Evolutionary conservation across 2,329 filamentous ascomycete genomes (phyloP).

Genomic region (Paramyrothecium roridum): DNA sequence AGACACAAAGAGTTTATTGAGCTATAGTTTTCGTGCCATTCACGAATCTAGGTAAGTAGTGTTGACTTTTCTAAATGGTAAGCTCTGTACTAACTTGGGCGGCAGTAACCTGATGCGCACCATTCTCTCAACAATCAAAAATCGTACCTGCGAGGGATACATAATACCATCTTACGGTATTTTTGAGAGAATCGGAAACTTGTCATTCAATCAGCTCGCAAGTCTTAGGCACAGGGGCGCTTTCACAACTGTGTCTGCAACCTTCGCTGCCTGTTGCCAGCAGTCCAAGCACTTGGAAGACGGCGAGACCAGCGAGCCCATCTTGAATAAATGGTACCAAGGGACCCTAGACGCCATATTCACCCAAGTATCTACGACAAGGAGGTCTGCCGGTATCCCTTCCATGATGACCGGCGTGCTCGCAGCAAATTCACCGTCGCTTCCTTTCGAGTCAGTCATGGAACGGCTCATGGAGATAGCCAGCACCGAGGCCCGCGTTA

Average conservation of each 20-base stretch:
- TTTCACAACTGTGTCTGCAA: conserved; percentile 88
- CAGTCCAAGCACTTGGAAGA: conserved; percentile 47
- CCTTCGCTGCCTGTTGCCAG: conserved; percentile 78
- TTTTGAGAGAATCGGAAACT: conserved; percentile 64
- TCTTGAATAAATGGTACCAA: conserved; percentile 70
- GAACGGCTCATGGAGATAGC: conserved; percentile 59
- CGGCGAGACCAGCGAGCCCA: conserved; percentile 27
- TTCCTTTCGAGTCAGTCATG: conserved; percentile 65
- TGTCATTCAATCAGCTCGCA: conserved; percentile 80
- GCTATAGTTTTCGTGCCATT: conserved; percentile 92
- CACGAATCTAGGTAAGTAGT: conserved; percentile 78
- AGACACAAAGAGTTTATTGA: conserved; percentile 84
- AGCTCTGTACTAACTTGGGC: conserved; percentile 4
- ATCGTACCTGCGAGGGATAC: conserved; percentile 36
- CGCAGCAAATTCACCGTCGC: conserved; percentile 56
- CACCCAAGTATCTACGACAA: conserved; percentile 75
- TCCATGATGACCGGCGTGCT: conserved; percentile 81
- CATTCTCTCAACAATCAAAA: conserved; percentile 53
- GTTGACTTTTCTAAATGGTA: not conserved
- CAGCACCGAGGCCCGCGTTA: conserved; percentile 45
- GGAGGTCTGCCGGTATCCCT: conserved; percentile 88
- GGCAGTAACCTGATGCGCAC: conserved; percentile 68
- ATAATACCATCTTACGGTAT: conserved; percentile 49
- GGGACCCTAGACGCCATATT: conserved; percentile 68
- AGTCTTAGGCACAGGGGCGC: conserved; percentile 86